Conservation (phyloP, 192 early-diverging fungal genomes). For the Entomortierella chlamydospora region DNA sequence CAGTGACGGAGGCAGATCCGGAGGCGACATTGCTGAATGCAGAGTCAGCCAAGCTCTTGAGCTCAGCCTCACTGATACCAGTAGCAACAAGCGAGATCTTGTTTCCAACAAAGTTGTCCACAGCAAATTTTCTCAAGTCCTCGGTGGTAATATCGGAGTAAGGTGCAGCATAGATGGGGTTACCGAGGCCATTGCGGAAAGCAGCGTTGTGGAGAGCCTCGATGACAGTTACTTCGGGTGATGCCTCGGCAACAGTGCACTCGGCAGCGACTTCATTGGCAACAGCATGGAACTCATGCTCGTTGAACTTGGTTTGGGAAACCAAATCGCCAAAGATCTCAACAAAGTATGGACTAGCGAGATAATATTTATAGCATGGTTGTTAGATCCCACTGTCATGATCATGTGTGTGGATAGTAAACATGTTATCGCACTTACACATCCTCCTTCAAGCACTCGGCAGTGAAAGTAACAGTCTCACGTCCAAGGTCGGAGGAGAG, state of each 20-base stretch:
- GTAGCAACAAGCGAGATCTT: constrained; percentile 89
- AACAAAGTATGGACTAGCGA: constrained; percentile 75
- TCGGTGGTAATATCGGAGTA: constrained; percentile 70
- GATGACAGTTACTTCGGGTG: constrained; percentile 73
- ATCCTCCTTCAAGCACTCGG: constrained; percentile 92
- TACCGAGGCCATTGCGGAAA: constrained; percentile 95
- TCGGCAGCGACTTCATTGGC: constrained; percentile 72
- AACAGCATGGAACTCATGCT: constrained; percentile 89
- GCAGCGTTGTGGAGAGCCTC: constrained; percentile 90
- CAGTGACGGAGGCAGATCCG: constrained; percentile 38
- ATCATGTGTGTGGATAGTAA: too few relatives aligned
- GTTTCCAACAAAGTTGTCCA: constrained; percentile 73
- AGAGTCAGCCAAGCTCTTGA: constrained; percentile 74
- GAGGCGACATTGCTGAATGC: constrained; percentile 63
- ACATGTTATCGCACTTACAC: too few relatives aligned
- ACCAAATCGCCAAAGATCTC: constrained; percentile 86
- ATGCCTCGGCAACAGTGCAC: constrained; percentile 68
- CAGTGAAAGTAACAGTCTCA: constrained; percentile 87
- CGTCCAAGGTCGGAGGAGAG: constrained; percentile 84
- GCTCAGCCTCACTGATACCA: constrained; percentile 80
- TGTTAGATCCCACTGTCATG: too few relatives aligned
- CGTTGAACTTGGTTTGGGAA: constrained; percentile 81
- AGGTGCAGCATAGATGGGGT: constrained; percentile 88
- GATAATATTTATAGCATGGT: too few relatives aligned
- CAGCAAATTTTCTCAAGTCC: constrained; percentile 80